A percentile compares a stretch with the other conserved stretches of the same genome.
Evolutionary conservation across 179 eudicot species (phyloP).

Genomic region (Patellifolia procumbens): DNA sequence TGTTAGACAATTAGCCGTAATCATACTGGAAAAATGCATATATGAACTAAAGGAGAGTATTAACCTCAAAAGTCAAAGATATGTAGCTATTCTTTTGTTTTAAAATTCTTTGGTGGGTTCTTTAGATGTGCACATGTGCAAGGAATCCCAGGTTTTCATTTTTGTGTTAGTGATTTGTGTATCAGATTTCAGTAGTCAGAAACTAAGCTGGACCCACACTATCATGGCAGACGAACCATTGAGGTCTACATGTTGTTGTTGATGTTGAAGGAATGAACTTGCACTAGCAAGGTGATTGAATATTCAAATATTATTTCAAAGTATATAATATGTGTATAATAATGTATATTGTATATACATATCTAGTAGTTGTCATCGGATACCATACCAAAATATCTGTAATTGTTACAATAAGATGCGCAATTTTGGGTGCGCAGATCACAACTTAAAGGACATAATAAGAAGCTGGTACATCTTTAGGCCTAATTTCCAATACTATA

Average conservation of each 20-base stretch:
- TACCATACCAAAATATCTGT: background rate
- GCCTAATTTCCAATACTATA: background rate
- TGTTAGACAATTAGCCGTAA: background rate
- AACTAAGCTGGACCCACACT: conserved; percentile 23
- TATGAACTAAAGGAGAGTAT: background rate
- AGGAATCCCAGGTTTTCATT: conserved; percentile 28
- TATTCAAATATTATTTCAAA: background rate
- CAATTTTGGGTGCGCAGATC: background rate
- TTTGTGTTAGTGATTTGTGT: conserved; percentile 8
- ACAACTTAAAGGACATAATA: too few species aligned
- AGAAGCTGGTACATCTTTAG: background rate
- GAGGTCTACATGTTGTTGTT: conserved; percentile 30
- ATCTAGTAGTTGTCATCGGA: conserved; percentile 3
- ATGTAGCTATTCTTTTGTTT: background rate
- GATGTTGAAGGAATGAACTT: background rate
- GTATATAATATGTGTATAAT: background rate
- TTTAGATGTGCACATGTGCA: conserved; percentile 23
- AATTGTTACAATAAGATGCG: background rate
- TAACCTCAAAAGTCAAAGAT: background rate
- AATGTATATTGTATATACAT: background rate
- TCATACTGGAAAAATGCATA: background rate
- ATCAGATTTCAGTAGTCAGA: conserved; percentile 3
- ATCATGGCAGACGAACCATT: conserved; percentile 4
- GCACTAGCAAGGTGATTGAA: background rate
- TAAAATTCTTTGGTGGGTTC: background rate